Conservation (phyloP, 192 early-diverging fungal species). For the Phlyctochytrium planicorne region DNA sequence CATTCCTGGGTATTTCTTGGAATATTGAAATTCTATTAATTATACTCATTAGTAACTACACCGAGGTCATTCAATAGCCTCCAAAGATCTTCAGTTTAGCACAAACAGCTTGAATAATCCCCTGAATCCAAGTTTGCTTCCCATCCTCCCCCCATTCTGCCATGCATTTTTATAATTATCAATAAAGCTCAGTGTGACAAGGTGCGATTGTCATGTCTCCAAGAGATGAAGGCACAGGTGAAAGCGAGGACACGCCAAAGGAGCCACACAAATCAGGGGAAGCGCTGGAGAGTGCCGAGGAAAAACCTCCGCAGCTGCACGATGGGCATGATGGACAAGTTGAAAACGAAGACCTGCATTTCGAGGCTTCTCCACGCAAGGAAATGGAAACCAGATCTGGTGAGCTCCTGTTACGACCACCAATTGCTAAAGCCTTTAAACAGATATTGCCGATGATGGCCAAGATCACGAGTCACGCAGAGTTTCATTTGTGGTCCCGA, state of each 20-base stretch:
- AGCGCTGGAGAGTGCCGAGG: no score
- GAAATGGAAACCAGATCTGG: background rate
- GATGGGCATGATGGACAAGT: background rate
- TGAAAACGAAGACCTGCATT: background rate
- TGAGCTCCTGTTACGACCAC: background rate
- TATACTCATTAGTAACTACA: background rate
- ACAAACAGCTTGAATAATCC: no score
- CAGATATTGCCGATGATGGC: background rate
- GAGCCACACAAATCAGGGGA: no score
- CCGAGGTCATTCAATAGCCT: background rate
- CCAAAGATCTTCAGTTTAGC: no score
- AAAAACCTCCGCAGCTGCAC: background rate
- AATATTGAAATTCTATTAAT: background rate
- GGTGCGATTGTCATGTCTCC: no score
- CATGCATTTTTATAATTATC: no score
- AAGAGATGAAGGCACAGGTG: no score
- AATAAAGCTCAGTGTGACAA: no score
- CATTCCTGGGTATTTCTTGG: constrained; percentile 30
- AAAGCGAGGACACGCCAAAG: no score
- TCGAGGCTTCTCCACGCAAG: background rate
- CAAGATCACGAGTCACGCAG: background rate
- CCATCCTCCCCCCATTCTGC: no score
- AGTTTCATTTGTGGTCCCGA: background rate
- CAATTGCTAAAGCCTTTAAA: background rate
- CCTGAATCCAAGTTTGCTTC: no score